These are phyloP conservation scores for Tagetes erecta DNA, from an alignment of 129 eudicot genomes.

Conservation along the genomic window DNA sequence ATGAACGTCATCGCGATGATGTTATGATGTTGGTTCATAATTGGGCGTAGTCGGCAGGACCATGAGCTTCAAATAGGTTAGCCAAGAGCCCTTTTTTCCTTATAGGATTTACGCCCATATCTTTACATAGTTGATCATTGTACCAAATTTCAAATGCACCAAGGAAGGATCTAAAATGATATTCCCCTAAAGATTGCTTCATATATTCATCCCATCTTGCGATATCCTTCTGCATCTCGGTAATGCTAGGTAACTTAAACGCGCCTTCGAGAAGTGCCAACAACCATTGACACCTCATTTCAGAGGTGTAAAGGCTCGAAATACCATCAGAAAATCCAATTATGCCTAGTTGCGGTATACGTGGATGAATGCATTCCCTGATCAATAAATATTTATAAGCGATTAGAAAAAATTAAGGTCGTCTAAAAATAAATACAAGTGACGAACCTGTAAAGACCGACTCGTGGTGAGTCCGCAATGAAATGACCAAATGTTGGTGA, in stretches of 20 bases:
- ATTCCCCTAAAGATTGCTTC: background rate
- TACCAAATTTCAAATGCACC: constrained; percentile 10
- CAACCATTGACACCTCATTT: background rate
- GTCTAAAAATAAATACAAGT: background rate
- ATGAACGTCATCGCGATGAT: constrained; percentile 5
- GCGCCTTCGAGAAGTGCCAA: background rate
- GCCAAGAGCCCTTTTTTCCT: constrained; percentile 3
- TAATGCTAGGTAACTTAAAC: background rate
- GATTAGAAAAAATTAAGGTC: too few species aligned
- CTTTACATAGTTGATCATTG: constrained; percentile 9
- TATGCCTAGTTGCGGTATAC: constrained; percentile 5
- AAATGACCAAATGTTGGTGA: background rate
- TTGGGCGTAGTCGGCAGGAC: constrained; percentile 1
- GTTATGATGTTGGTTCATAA: background rate
- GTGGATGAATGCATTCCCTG: constrained; percentile 9
- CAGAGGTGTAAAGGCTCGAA: background rate
- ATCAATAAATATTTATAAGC: background rate
- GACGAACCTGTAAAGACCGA: constrained; percentile 8
- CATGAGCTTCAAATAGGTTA: background rate
- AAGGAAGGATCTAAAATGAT: background rate
- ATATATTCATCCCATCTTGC: constrained; percentile 1
- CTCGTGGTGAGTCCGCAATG: constrained; percentile 6
- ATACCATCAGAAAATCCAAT: constrained; percentile 8
- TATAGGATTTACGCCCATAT: constrained; percentile 10
- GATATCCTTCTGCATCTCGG: background rate